phyloP scores from a whole-genome alignment of 345 rosid genomes.

The Citropsis articulata region DNA sequence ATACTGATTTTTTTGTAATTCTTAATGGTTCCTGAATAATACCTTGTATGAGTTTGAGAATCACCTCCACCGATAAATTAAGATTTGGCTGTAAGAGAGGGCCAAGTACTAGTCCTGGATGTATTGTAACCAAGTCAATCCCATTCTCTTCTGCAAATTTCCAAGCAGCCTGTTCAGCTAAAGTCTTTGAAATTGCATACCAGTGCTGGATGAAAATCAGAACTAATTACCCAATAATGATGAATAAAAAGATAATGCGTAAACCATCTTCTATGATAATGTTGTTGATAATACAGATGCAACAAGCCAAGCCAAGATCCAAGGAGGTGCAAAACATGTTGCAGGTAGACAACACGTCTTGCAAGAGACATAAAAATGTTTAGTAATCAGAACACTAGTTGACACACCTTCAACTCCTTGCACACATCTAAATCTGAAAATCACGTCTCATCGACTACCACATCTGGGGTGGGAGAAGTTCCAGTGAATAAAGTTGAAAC shows the following conservation, averaged over 20 bases:
- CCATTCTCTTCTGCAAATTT: conserved; percentile 38
- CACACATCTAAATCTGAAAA: conserved; percentile 38
- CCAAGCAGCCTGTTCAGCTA: conserved; percentile 52
- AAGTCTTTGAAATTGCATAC: conserved; percentile 38
- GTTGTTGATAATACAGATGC: neutral
- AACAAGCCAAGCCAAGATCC: neutral
- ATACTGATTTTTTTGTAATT: neutral
- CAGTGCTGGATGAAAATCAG: conserved; percentile 24
- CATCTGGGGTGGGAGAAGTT: conserved; percentile 27
- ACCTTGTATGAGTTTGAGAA: conserved; percentile 31
- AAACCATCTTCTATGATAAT: neutral
- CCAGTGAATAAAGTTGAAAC: conserved; percentile 30
- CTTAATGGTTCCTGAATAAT: neutral
- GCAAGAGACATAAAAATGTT: neutral
- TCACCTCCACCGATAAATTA: conserved; percentile 21
- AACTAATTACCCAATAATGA: neutral
- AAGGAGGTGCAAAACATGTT: neutral
- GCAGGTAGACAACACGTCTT: neutral
- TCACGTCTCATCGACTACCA: conserved; percentile 48
- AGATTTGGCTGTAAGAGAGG: conserved; percentile 42
- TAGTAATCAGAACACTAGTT: neutral
- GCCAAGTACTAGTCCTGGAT: conserved; percentile 42
- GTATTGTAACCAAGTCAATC: conserved; percentile 37
- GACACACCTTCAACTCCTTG: conserved; percentile 21
- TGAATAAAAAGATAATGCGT: neutral